Evolutionary conservation across 1,139 yeast genomes (phyloP), one percentile per base, ranked within the genome.

Genomic region (Nematodospora anomalae): DNA sequence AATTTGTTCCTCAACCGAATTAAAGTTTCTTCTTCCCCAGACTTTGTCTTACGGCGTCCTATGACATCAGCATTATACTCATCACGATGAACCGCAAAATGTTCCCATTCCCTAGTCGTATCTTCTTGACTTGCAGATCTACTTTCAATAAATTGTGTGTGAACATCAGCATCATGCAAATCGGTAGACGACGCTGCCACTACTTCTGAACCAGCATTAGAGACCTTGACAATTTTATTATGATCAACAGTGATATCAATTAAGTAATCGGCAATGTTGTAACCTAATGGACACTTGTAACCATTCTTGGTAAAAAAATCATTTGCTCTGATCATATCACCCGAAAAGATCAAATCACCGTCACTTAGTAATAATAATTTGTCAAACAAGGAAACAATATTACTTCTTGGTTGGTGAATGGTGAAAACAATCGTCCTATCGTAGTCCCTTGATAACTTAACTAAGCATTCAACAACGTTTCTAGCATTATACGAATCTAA

Each of bases 381-480:
- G 56, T 90, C 97, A 62, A 92, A 92, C 38, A 88, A 64, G 0
- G 96, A 80, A 20, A 92, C 97, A 55, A 92, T 90, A 52, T 92
- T 92, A 43, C 96, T 87, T 55, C 98, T 76, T n/a, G 98, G 98
- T 57, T 92, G 98, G 62, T 92, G 98, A 46, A 92, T 92, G 0
- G 98, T 88, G 55, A 92, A 83, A 1, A 92, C 79, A 32, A 92
- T 82, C 0, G 98, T 90, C 55, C 97, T 78, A 43, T 83, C 80
- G 57, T 82, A 86, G 49, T 82, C 84, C 41, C 82, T 71, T 0
- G 97, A 88, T 42, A 92, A 71, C 42, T 85, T 77, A 3, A 85
- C 92, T 37, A 92, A 71, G 45, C 89, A 78, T 42, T 90, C 97
- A 35, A 92, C 70, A 9, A 92, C 98, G 51, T 90, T 89, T 55